Conservation (phyloP, 129 eudicot genomes). For the Lactuca saligna region DNA sequence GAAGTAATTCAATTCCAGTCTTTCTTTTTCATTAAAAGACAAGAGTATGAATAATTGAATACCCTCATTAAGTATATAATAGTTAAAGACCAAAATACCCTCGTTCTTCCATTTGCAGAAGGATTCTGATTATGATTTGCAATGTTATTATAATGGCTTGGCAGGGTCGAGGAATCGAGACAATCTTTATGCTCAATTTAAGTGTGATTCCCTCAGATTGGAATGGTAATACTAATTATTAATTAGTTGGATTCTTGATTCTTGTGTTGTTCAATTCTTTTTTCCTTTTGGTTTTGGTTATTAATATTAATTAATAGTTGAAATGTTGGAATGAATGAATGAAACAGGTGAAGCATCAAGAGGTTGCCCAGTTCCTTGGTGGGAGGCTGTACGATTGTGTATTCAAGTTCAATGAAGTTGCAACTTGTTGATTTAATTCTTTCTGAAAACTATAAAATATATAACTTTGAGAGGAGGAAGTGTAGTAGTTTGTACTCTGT, state of each 20-base stretch:
- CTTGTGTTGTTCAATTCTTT: background rate
- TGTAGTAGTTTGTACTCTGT: background rate
- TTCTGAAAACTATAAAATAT: background rate
- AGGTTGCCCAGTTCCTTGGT: constrained; percentile 92
- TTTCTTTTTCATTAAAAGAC: background rate
- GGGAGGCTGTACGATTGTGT: constrained; percentile 98
- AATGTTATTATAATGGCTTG: constrained; percentile 4
- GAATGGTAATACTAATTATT: constrained; percentile 56
- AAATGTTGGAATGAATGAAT: background rate
- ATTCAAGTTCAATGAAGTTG: constrained; percentile 78
- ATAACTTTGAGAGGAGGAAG: background rate
- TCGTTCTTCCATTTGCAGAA: background rate
- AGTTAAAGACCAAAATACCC: background rate
- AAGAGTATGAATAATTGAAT: too few relatives aligned
- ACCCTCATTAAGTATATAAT: too few relatives aligned
- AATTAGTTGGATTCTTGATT: background rate
- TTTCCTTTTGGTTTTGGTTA: constrained; percentile 1
- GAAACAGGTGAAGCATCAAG: constrained; percentile 87
- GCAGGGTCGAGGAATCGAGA: constrained; percentile 99
- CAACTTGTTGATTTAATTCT: constrained; percentile 28
- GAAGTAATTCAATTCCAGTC: too few relatives aligned
- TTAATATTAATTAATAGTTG: background rate
- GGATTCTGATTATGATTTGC: background rate
- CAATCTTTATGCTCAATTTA: constrained; percentile 88
- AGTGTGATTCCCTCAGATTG: constrained; percentile 91